These are phyloP conservation scores for Plantago rigida DNA, from an alignment of 305 asterid species.

Conservation along the genomic window DNA sequence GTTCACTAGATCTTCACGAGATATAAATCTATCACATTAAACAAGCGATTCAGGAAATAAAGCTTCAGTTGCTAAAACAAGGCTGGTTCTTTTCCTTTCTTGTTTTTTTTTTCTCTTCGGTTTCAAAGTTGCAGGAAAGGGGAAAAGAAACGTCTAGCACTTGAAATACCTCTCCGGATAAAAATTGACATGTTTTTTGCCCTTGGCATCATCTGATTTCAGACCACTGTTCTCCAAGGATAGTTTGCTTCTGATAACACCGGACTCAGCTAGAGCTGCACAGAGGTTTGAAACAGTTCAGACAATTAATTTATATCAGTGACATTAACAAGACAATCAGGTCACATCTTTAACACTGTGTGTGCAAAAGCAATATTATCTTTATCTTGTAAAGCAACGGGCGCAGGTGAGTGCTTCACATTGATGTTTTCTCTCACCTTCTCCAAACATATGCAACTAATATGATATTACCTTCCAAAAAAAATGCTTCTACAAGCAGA, in stretches of 20 bases:
- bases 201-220: slow-evolving; percentile 27
- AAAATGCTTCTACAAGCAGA: neutral
- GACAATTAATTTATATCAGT: slow-evolving; percentile 10
- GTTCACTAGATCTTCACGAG: slow-evolving; percentile 69
- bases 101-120: neutral
- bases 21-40: slow-evolving; percentile 46
- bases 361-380: too few species aligned
- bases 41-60: slow-evolving; percentile 5
- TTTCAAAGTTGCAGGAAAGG: neutral
- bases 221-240: slow-evolving; percentile 29
- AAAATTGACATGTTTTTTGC: slow-evolving; percentile 33
- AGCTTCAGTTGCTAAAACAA: neutral
- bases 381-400: neutral
- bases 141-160: slow-evolving; percentile 3
- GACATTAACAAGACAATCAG: neutral
- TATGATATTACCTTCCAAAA: neutral
- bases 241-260: slow-evolving; percentile 72
- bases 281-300: slow-evolving; percentile 24
- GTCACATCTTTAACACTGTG: too few species aligned
- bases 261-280: slow-evolving; percentile 83
- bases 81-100: neutral
- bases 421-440: neutral
- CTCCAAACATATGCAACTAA: too few species aligned
- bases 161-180: slow-evolving; percentile 61
- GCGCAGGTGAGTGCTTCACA: neutral